Evolutionary conservation across 129 eudicot genomes (phyloP).

Genomic region (Pulicaria dysenterica): DNA sequence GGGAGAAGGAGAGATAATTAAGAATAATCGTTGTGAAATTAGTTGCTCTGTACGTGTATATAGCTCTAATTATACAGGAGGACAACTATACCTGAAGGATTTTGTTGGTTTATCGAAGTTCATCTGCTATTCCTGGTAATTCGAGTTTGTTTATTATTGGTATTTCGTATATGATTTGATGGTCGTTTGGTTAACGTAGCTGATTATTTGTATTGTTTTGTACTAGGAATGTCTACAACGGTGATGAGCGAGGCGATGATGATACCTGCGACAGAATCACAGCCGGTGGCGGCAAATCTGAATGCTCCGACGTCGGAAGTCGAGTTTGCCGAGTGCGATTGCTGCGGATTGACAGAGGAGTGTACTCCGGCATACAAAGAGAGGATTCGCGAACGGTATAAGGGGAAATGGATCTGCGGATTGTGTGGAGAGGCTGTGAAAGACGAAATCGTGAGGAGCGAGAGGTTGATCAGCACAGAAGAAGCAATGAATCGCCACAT

Average conservation of each 20-base stretch:
- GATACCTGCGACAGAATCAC: slow-evolving; percentile 48
- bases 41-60: background rate
- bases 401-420: slow-evolving; percentile 91
- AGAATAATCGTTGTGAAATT: background rate
- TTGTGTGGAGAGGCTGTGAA: slow-evolving; percentile 80
- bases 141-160: background rate
- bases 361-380: slow-evolving; percentile 75
- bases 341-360: slow-evolving; percentile 87
- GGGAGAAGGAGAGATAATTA: slow-evolving; percentile 68
- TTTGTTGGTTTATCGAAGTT: slow-evolving; percentile 14
- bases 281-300: slow-evolving; percentile 27
- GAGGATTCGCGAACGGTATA: slow-evolving; percentile 59
- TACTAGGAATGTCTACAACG: slow-evolving; percentile 51
- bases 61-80: background rate
- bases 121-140: slow-evolving; percentile 37
- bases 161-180: background rate
- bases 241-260: slow-evolving; percentile 53
- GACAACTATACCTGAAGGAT: background rate
- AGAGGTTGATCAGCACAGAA: slow-evolving; percentile 61
- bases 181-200: slow-evolving; percentile 9
- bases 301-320: slow-evolving; percentile 39
- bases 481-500: slow-evolving; percentile 74
- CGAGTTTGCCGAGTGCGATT: slow-evolving; percentile 64
- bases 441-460: slow-evolving; percentile 60
- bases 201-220: background rate